Evolutionary conservation across 2,329 filamentous ascomycete species (phyloP), one percentile per base, ranked within the genome.

Genomic region (Neofusicoccum parvum): DNA sequence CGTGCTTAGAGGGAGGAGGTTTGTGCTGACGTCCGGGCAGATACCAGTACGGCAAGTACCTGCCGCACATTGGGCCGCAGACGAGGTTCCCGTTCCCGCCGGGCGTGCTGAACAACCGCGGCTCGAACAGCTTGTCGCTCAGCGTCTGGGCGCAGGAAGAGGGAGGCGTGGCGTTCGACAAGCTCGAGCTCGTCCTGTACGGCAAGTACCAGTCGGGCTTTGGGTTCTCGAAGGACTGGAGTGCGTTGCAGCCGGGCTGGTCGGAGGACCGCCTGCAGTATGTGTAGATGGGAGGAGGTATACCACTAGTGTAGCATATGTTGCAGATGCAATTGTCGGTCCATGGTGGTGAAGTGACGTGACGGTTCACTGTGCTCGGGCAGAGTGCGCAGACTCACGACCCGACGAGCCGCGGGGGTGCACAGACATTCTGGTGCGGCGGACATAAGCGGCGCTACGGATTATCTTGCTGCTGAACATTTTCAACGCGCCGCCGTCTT

Each of bases 41-140:
- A 5, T 65, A 65, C 20, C 86, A 88, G 70, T 89, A 87, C 68
- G 87, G 84, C 1, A 81, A 85, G 7, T 89, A 83, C 70, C 83
- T 85, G 66, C 86, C 87, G 0, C 81, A 84, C 58, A 86, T 89
- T 45, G 87, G 87, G 0, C 85, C 87, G 53, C 87, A 89, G 75
- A 79, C 84, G 15, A 78, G 81, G 15, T 89, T 87, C 69, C 87
- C 87, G 0, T 84, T 89, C 1, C 86, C 85, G 1, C 83, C 84
- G 0, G 87, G 87, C 0, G 78, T 89, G 5, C 73, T 88, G 9
- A 80, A 88, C 70, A 87, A 88, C 66, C 74, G 75, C 6, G 87
- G 86, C 0, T 78, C 84, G 9, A 89, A 89, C 67, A 86, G 84
- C 0, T 80, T 89, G 62, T 82, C 78, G 0, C 72, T 88, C 12